Conservation (phyloP, 176 grass and related monocot genomes). For the Cenchrus purpureus region DNA sequence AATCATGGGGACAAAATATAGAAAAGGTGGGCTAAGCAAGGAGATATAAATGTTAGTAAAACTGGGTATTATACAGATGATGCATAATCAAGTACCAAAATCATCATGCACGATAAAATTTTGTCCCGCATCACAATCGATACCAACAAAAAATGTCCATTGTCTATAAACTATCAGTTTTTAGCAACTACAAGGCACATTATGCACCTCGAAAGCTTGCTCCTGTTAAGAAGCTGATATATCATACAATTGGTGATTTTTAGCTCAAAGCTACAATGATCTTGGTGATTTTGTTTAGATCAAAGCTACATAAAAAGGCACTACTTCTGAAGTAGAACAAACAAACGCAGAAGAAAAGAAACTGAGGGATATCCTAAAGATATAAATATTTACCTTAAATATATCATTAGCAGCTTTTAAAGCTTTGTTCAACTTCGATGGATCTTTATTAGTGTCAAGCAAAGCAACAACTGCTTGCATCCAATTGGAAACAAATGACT, state of each 20-base stretch:
- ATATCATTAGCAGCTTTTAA: slow-evolving; percentile 75
- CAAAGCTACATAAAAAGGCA: not conserved
- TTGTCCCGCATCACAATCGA: slow-evolving; percentile 22
- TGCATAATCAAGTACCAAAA: not conserved
- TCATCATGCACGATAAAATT: slow-evolving; percentile 17
- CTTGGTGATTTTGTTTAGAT: slow-evolving; percentile 10
- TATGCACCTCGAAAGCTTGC: not conserved
- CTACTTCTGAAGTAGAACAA: slow-evolving; percentile 9
- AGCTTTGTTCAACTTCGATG: slow-evolving; percentile 60
- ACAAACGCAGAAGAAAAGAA: slow-evolving; percentile 28
- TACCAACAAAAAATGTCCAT: not conserved
- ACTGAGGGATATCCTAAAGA: not conserved
- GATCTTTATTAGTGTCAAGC: slow-evolving; percentile 69
- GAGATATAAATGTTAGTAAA: slow-evolving; percentile 16
- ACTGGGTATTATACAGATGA: not conserved
- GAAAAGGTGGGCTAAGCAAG: not conserved
- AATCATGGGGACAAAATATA: slow-evolving; percentile 25
- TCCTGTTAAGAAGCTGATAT: not conserved
- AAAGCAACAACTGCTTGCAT: slow-evolving; percentile 57
- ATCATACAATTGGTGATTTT: not conserved
- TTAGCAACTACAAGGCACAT: slow-evolving; percentile 9
- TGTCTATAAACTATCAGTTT: not conserved
- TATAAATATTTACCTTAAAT: slow-evolving; percentile 67
- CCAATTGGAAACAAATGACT: slow-evolving; percentile 83
- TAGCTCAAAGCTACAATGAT: not conserved